Evolutionary conservation across 352 stramenopile genomes (phyloP), one percentile per base, ranked within the genome.

Genomic region (Lagenidium giganteum): DNA sequence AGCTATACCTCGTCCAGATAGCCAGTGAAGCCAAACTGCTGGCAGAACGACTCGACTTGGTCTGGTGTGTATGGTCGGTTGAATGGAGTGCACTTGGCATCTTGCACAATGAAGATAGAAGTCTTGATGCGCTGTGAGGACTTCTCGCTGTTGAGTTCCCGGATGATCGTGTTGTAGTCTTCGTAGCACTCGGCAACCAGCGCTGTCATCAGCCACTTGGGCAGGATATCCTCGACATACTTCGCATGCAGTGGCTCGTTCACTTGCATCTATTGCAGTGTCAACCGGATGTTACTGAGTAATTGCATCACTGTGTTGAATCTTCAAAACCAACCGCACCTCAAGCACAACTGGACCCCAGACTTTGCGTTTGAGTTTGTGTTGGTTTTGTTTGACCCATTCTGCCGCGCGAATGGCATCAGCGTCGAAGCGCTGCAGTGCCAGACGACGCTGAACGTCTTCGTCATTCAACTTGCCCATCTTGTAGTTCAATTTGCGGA

Each of bases 281-380:
- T 13, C 13, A 38, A 27, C n/a, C n/a, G n/a, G n/a, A n/a, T n/a
- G n/a, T n/a, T n/a, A n/a, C n/a, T n/a, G n/a, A n/a, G n/a, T n/a
- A 18, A 47, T 47, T 21, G 26, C 35, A 32, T 2, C 20, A 47
- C 6, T 2, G 8, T 47, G 13, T 38, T 13, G 7, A 34, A 16
- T 53, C n/a, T 35, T 17, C 25, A 22, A 26, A 25, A 25, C 11
- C 16, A 23, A 31, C 22, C 44, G 35, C 44, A 85, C 70, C 59
- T 95, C 78, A 3, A 93, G 62, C 17, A 79, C 81, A 25, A 95
- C 61, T 0, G 83, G 83, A 0, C 83, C 83, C 80, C 81, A 95
- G 0, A 93, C 83, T 44, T 85, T 87, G 16, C 77, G 66, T 40
- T 82, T 70, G 3, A 95, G 54, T 18, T 68, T 67, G 44, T 78